Evolutionary conservation across 1,284 basidiomycete genomes (phyloP).

Genomic region (Termitomyces sp.): DNA sequence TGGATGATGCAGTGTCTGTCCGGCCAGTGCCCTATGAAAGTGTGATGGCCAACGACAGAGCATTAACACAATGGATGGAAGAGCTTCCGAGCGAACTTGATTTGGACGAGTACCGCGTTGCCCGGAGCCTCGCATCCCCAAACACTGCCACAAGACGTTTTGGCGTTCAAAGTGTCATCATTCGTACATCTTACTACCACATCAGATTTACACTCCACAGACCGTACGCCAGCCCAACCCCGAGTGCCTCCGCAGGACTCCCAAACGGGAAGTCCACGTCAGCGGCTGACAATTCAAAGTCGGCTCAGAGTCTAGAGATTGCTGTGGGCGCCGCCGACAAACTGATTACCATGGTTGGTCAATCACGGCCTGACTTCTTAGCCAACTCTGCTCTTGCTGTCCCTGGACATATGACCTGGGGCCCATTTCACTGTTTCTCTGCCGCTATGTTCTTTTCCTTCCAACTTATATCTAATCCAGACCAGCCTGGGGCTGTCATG

Average conservation of each 20-base stretch:
- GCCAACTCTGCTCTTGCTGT: conserved; percentile 63
- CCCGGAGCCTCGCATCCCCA: conserved; percentile 59
- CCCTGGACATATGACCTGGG: conserved; percentile 78
- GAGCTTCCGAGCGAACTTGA: conserved; percentile 65
- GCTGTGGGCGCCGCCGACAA: conserved; percentile 70
- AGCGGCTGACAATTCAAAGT: conserved; percentile 36
- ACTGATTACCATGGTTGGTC: conserved; percentile 67
- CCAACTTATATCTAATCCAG: conserved; percentile 72
- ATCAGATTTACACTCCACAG: conserved; percentile 79
- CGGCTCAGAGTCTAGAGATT: conserved; percentile 59
- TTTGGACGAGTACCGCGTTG: conserved; percentile 68
- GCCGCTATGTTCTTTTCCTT: conserved; percentile 85
- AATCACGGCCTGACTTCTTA: conserved; percentile 66
- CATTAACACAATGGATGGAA: conserved; percentile 67
- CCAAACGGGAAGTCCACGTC: conserved; percentile 21
- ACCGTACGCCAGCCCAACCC: conserved; percentile 55
- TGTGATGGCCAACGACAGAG: conserved; percentile 65
- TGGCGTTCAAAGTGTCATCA: conserved; percentile 73
- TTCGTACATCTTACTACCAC: conserved; percentile 70
- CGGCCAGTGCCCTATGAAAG: conserved; percentile 68
- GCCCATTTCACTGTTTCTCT: conserved; percentile 75
- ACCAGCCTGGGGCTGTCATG: conserved; percentile 66
- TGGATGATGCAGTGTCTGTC: conserved; percentile 76
- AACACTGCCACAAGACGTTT: conserved; percentile 51
- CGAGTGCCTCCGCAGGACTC: conserved; percentile 25